These are phyloP conservation scores for Cetradonia linearis DNA, from an alignment of 495 filamentous ascomycete genomes.

Conservation along the genomic window DNA sequence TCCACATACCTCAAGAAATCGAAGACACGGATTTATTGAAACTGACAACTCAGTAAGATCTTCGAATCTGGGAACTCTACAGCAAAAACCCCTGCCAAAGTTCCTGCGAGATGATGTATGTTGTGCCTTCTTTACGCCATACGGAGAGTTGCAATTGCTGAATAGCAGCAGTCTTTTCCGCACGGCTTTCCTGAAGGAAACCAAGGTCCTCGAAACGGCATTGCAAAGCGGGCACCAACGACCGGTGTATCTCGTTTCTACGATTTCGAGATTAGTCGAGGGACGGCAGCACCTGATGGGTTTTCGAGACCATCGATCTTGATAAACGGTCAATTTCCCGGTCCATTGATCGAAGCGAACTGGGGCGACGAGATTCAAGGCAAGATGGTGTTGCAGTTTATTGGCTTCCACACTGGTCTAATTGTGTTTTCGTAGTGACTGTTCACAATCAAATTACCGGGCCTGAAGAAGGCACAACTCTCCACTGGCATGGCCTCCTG, in stretches of 20 bases:
- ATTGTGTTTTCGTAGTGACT: too few relatives aligned
- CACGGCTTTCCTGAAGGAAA: conserved; percentile 19
- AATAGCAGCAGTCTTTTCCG: conserved; percentile 18
- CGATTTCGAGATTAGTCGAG: conserved; percentile 27
- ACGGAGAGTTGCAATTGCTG: too few relatives aligned
- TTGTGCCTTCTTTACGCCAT: too few relatives aligned
- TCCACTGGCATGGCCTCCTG: conserved; percentile 43
- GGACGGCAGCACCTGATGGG: conserved; percentile 42
- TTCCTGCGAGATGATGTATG: too few relatives aligned
- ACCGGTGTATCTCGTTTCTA: conserved; percentile 31
- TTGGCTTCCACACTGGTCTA: too few relatives aligned
- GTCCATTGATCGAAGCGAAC: conserved; percentile 47
- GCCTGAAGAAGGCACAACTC: conserved; percentile 32
- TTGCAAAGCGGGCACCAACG: conserved; percentile 23
- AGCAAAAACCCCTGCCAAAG: too few relatives aligned
- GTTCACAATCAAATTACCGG: conserved; percentile 41
- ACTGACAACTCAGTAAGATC: too few relatives aligned
- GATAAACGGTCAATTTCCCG: conserved; percentile 30
- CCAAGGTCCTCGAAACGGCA: conserved; percentile 29
- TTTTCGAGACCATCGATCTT: conserved; percentile 32
- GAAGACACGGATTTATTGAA: too few relatives aligned
- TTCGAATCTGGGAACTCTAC: too few relatives aligned
- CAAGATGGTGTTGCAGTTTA: too few relatives aligned
- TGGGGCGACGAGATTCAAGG: conserved; percentile 51
- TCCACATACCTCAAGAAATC: too few relatives aligned